phyloP scores from a whole-genome alignment of 805 yeast genomes.

The Peterozyma toletana region DNA sequence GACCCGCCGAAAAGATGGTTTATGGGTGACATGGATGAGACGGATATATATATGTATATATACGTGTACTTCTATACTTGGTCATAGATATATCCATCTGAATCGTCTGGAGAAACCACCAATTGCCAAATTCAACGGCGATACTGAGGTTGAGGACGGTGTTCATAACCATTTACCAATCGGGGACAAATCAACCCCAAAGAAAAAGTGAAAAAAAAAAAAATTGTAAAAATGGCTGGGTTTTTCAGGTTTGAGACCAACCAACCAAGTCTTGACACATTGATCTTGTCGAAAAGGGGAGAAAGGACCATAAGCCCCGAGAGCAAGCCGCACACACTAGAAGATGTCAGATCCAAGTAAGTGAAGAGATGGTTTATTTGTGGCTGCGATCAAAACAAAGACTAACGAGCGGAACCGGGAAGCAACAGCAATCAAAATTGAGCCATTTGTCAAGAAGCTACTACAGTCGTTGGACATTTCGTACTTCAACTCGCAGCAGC shows the following conservation, averaged over 20 bases:
- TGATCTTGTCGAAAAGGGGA: too few relatives aligned
- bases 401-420: neutral
- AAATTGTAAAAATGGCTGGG: conserved; percentile 3
- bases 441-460: conserved; percentile 16
- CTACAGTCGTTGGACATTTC: conserved; percentile 18
- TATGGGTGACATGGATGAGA: too few relatives aligned
- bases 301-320: neutral
- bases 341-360: conserved; percentile 8
- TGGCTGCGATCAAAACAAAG: neutral
- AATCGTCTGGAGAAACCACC: too few relatives aligned
- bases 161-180: too few relatives aligned
- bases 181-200: too few relatives aligned
- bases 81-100: too few relatives aligned
- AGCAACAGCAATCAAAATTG: conserved; percentile 12
- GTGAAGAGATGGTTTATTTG: neutral
- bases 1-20: too few relatives aligned
- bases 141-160: too few relatives aligned
- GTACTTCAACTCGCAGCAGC: conserved; percentile 6
- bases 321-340: neutral
- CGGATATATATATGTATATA: too few relatives aligned
- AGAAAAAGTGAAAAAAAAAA: neutral
- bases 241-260: neutral
- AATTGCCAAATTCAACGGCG: too few relatives aligned
- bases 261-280: too few relatives aligned
- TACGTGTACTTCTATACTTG: too few relatives aligned